These are phyloP conservation scores for Rhizopus sp. DNA, from an alignment of 371 early-diverging fungal species.

Conservation along the genomic window DNA sequence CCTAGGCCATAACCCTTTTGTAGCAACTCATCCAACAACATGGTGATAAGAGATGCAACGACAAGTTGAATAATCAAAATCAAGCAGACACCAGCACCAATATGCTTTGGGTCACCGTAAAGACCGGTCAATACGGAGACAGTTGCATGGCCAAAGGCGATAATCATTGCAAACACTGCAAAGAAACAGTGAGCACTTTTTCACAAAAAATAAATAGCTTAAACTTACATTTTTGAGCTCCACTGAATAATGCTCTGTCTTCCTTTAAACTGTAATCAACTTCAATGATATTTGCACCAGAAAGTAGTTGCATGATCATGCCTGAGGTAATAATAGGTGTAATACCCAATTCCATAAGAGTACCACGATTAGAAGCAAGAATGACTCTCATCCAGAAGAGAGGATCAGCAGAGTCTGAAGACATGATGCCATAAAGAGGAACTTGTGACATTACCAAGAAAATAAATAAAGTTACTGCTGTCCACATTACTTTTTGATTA, in stretches of 20 bases:
- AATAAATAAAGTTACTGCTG: constrained; percentile 98
- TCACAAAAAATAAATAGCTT: neutral
- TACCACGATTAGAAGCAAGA: constrained; percentile 99
- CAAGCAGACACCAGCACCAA: constrained; percentile 96
- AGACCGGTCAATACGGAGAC: constrained; percentile 99
- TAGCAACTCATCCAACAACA: constrained; percentile 99
- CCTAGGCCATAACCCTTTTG: constrained; percentile 99
- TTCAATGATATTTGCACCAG: constrained; percentile 97
- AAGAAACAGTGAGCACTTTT: neutral
- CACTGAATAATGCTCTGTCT: constrained; percentile 98
- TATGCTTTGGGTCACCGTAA: constrained; percentile 95
- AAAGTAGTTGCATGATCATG: constrained; percentile 99
- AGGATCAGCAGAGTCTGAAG: constrained; percentile 97
- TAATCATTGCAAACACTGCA: constrained; percentile 87
- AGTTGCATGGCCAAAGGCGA: constrained; percentile 98
- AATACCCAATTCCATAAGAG: constrained; percentile 99
- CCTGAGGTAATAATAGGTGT: constrained; percentile 99
- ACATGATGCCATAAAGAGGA: constrained; percentile 99
- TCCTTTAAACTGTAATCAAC: constrained; percentile 99
- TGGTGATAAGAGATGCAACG: constrained; percentile 98
- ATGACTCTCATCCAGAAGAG: constrained; percentile 99
- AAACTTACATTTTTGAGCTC: constrained; percentile 94
- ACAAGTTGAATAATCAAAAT: constrained; percentile 97
- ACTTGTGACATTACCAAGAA: constrained; percentile 99
- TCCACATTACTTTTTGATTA: constrained; percentile 99